phyloP scores from a whole-genome alignment of 83 land plant species.

The Diphasiastrum complanatum region DNA sequence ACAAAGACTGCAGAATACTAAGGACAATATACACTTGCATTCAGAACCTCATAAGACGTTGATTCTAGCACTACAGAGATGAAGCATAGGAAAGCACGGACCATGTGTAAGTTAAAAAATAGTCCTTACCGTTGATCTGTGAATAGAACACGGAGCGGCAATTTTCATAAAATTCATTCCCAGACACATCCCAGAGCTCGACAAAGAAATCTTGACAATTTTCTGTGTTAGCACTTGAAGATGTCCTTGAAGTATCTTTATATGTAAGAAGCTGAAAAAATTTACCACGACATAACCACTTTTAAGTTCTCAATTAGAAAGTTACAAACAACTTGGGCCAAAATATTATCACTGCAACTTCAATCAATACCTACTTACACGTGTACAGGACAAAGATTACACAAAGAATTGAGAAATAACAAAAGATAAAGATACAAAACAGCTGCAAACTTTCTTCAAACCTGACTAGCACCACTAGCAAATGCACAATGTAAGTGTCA shows the following conservation, averaged over 20 bases:
- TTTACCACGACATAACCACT: neutral
- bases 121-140: conserved; percentile 69
- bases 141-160: conserved; percentile 76
- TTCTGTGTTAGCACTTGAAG: conserved; percentile 44
- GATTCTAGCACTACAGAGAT: too few species aligned
- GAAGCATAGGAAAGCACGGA: too few species aligned
- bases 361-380: too few species aligned
- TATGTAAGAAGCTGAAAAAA: conserved; percentile 53
- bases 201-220: conserved; percentile 65
- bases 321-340: too few species aligned
- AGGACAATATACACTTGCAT: too few species aligned
- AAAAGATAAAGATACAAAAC: neutral
- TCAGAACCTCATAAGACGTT: too few species aligned
- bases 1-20: too few species aligned
- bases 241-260: conserved; percentile 52
- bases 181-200: conserved; percentile 84
- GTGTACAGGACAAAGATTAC: too few species aligned
- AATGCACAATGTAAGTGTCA: neutral
- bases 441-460: neutral
- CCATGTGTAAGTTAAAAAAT: too few species aligned
- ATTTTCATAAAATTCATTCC: conserved; percentile 78
- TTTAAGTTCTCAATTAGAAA: too few species aligned
- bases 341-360: too few species aligned
- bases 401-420: too few species aligned
- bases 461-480: neutral